Evolutionary conservation across 495 filamentous ascomycete genomes (phyloP).

Genomic region (Platismatia glauca): DNA sequence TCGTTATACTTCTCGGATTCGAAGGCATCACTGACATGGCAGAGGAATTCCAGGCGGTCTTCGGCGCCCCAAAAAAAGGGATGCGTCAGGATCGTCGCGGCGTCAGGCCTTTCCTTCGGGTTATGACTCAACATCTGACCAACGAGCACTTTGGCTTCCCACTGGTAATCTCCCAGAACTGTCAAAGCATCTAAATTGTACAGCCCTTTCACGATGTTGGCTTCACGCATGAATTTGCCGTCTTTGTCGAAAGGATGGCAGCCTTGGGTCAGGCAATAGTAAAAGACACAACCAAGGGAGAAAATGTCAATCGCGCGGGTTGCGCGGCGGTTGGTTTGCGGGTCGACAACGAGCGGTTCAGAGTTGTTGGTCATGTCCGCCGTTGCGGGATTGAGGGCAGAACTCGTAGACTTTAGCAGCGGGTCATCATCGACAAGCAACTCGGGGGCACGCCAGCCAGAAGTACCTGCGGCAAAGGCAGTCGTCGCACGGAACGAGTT

Average conservation of each 20-base stretch:
- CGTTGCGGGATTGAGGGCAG: slow-evolving; percentile 23
- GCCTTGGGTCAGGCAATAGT: slow-evolving; percentile 86
- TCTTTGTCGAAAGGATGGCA: slow-evolving; percentile 91
- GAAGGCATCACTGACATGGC: slow-evolving; percentile 89
- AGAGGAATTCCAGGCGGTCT: slow-evolving; percentile 81
- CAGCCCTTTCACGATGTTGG: slow-evolving; percentile 85
- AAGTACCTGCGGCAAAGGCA: slow-evolving; percentile 84
- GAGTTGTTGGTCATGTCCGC: slow-evolving; percentile 44
- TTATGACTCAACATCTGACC: slow-evolving; percentile 69
- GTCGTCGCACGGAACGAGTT: slow-evolving; percentile 93
- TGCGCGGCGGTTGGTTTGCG: slow-evolving; percentile 65
- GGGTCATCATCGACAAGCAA: slow-evolving; percentile 72
- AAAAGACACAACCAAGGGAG: slow-evolving; percentile 90
- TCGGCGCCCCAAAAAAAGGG: slow-evolving; percentile 93
- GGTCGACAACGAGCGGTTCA: slow-evolving; percentile 52
- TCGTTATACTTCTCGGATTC: slow-evolving; percentile 55
- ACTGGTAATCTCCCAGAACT: slow-evolving; percentile 67
- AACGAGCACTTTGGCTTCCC: slow-evolving; percentile 81
- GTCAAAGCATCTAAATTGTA: slow-evolving; percentile 64
- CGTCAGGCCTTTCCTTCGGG: slow-evolving; percentile 59
- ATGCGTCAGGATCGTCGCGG: slow-evolving; percentile 71
- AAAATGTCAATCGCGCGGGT: slow-evolving; percentile 96
- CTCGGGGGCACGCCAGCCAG: slow-evolving; percentile 93
- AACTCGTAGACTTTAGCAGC: slow-evolving; percentile 22
- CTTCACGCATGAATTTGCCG: slow-evolving; percentile 87